Evolutionary conservation across 2,329 filamentous ascomycete species (phyloP).

Genomic region (Aspergillus pseudonomiae): DNA sequence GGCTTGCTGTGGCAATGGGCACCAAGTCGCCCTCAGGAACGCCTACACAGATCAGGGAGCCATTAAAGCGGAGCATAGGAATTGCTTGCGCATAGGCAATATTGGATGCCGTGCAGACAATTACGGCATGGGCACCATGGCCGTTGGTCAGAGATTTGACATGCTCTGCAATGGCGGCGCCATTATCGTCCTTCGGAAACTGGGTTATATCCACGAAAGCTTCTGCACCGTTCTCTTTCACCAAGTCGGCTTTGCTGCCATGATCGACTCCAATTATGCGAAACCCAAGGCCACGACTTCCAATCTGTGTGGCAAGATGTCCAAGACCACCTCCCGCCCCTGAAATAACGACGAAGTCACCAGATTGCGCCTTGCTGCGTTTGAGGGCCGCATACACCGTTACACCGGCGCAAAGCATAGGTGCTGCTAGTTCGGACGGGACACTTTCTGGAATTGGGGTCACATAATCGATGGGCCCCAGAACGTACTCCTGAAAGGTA

Average conservation of each 20-base stretch:
- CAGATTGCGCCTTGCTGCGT: constrained; percentile 59
- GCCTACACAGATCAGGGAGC: constrained; percentile 56
- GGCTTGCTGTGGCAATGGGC: neutral
- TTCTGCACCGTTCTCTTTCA: constrained; percentile 62
- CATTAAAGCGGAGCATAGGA: constrained; percentile 50
- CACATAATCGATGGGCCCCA: constrained; percentile 67
- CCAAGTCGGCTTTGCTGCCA: constrained; percentile 60
- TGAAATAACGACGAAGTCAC: constrained; percentile 61
- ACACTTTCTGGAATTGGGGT: constrained; percentile 67
- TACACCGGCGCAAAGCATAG: constrained; percentile 68
- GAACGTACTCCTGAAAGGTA: constrained; percentile 70
- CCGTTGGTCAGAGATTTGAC: constrained; percentile 60
- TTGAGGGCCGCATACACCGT: constrained; percentile 67
- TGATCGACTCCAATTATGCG: constrained; percentile 68
- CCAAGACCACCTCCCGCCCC: constrained; percentile 65
- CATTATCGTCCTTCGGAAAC: constrained; percentile 49
- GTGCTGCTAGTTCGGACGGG: constrained; percentile 64
- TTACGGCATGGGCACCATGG: constrained; percentile 61
- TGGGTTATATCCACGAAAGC: constrained; percentile 65
- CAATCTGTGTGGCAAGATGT: constrained; percentile 63
- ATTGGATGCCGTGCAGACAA: constrained; percentile 59
- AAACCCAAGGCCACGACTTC: constrained; percentile 59
- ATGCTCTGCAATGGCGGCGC: constrained; percentile 54
- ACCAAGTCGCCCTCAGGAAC: constrained; percentile 44
- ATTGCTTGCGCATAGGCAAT: constrained; percentile 53